These are phyloP conservation scores for Talaromyces sp. DNA, from an alignment of 2,329 filamentous ascomycete genomes.

Conservation along the genomic window DNA sequence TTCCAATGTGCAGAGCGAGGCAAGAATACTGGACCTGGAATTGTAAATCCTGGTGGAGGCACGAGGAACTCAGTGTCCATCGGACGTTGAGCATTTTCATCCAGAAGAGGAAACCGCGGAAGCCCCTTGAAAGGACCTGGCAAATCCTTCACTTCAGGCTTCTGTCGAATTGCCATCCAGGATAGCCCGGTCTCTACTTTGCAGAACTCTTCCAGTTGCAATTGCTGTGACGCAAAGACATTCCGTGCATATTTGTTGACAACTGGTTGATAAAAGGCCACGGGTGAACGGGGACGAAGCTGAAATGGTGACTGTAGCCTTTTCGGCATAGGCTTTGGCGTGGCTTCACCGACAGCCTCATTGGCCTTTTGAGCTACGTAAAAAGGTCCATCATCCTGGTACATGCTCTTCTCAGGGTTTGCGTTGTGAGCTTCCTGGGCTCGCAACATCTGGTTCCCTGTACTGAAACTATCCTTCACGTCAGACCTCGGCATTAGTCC, in stretches of 20 bases:
- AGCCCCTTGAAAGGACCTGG: constrained; percentile 10
- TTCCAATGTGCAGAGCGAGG: background rate
- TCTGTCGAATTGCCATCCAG: background rate
- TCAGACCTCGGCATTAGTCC: background rate
- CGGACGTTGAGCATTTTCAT: background rate
- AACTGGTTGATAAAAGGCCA: constrained; percentile 1
- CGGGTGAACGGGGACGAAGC: background rate
- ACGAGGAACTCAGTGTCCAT: background rate
- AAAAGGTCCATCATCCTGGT: background rate
- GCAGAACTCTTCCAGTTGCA: background rate
- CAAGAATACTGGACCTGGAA: background rate
- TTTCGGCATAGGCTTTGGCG: background rate
- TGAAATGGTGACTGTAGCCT: constrained; percentile 11
- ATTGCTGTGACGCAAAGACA: constrained; percentile 7
- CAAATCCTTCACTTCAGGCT: background rate
- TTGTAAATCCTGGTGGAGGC: constrained; percentile 11
- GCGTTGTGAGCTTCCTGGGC: background rate
- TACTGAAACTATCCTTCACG: background rate
- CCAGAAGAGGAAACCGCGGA: background rate
- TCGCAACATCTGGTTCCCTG: background rate
- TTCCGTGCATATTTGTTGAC: constrained; percentile 15
- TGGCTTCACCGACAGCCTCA: background rate
- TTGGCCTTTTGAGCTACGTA: background rate
- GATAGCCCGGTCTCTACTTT: background rate
- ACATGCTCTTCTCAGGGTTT: background rate